A percentile compares a stretch with the other conserved stretches of the same genome.
Evolutionary conservation across 2,329 filamentous ascomycete genomes (phyloP).

Genomic region (Arachnopeziza araneosa): DNA sequence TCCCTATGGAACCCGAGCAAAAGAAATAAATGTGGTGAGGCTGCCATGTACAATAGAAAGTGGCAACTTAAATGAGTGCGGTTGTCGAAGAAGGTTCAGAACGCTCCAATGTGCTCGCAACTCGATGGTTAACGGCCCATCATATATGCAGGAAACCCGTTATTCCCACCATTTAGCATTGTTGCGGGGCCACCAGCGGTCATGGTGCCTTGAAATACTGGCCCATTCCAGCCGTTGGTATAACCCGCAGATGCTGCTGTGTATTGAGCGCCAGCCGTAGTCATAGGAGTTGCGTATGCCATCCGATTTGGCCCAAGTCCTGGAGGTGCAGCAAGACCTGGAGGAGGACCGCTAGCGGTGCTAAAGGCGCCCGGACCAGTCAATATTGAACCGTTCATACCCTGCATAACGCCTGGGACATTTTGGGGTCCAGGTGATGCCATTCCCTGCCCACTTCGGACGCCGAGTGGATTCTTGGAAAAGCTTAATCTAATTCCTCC

Average conservation of each 20-base stretch:
- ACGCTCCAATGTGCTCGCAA: not conserved
- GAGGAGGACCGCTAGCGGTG: constrained; percentile 62
- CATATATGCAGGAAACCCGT: constrained; percentile 32
- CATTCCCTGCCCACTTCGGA: constrained; percentile 66
- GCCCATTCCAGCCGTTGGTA: constrained; percentile 26
- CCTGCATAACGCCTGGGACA: constrained; percentile 41
- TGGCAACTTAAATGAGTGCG: constrained; percentile 14
- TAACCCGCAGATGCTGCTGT: constrained; percentile 17
- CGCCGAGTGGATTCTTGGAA: constrained; percentile 93
- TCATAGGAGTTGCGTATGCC: constrained; percentile 23
- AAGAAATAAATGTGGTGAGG: constrained; percentile 6
- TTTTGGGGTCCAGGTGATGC: constrained; percentile 34
- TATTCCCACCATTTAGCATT: constrained; percentile 27
- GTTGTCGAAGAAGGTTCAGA: constrained; percentile 6
- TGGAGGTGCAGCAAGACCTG: constrained; percentile 71
- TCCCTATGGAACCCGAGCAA: constrained; percentile 19
- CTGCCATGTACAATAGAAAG: constrained; percentile 11
- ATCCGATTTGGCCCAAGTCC: constrained; percentile 48
- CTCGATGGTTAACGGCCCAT: constrained; percentile 28
- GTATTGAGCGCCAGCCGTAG: constrained; percentile 19
- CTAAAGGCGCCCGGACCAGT: constrained; percentile 30
- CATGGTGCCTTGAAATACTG: constrained; percentile 26
- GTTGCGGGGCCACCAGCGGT: constrained; percentile 25
- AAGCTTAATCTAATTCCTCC: constrained; percentile 94
- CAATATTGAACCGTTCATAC: constrained; percentile 53